Percentiles rank a stretch among this genome's conserved stretches.
These are phyloP conservation scores for Magnusiomyces tetraspermus DNA, from an alignment of 1,139 yeast species.

Conservation along the genomic window DNA sequence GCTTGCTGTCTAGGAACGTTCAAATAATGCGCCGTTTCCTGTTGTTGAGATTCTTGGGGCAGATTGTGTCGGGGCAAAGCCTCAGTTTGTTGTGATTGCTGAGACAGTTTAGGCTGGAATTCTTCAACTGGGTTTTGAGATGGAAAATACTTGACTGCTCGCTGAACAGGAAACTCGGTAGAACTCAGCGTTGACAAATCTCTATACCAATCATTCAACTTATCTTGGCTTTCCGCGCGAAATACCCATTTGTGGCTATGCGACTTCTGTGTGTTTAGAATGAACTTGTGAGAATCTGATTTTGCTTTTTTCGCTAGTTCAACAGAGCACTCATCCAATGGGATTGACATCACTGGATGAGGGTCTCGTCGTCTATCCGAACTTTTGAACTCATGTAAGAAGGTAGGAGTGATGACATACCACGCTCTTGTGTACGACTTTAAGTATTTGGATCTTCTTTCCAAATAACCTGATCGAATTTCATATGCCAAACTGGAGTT, in stretches of 20 bases:
- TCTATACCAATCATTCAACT: slow-evolving; percentile 77
- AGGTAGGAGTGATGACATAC: slow-evolving; percentile 84
- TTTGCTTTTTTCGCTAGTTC: slow-evolving; percentile 69
- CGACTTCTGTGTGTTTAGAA: slow-evolving; percentile 25
- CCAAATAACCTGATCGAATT: slow-evolving; percentile 71
- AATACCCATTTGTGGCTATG: slow-evolving; percentile 84
- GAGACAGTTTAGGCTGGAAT: slow-evolving; percentile 14
- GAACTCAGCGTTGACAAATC: slow-evolving; percentile 60
- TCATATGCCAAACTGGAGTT: slow-evolving; percentile 62
- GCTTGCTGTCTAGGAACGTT: neutral
- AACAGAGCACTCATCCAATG: slow-evolving; percentile 71
- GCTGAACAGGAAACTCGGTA: slow-evolving; percentile 36
- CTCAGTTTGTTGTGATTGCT: slow-evolving; percentile 21
- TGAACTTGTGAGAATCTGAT: slow-evolving; percentile 63
- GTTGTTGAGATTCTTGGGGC: neutral
- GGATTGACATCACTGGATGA: slow-evolving; percentile 77
- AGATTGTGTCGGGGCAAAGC: slow-evolving; percentile 21
- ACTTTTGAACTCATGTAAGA: slow-evolving; percentile 81
- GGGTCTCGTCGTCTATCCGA: slow-evolving; percentile 75
- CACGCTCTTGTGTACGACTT: slow-evolving; percentile 84
- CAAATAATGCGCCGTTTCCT: neutral
- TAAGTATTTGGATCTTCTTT: slow-evolving; percentile 80
- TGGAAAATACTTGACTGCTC: slow-evolving; percentile 20
- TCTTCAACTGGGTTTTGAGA: slow-evolving; percentile 12
- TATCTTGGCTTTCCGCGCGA: slow-evolving; percentile 67